Base-by-base conservation (phyloP, 2,329 filamentous ascomycete genomes). In the Paecilomyces variotii region DNA sequence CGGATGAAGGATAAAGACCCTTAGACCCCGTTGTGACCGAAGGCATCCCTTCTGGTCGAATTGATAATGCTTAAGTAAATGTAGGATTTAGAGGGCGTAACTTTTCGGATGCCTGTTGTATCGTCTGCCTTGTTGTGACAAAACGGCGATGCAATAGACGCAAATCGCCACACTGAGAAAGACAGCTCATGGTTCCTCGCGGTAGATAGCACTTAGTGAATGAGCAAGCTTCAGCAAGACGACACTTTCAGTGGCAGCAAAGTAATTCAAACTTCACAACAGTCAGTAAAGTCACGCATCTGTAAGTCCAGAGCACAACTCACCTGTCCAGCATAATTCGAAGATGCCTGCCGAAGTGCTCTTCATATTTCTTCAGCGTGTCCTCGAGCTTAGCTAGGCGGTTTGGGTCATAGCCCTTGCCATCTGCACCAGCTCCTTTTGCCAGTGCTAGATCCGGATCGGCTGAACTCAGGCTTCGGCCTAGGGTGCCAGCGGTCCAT, bases 201-300 rank as follows among this genome's bases (percentile, higher is more conserved):
- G 75, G 61, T 70, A 71, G 57, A 77, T 74, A 2, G 74, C 71
- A 60, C 73, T 76, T 53, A 77, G 59, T 0, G 74, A 72, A 60
- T 77, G 75, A 10, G 75, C 75, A 14, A 99, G 79, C 64, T 92
- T 93, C 62, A 97, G 78, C 63, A 99, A 81, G 19, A 96, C 94
- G 2, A 97, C 93, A 45, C 94, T 97, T 78, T 99, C 94, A 0
- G 94, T 97, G 0, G 94, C 94, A 2, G 94, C 94, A 67, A 97
- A 95, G 74, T 97, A 96, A 67, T 99, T 97, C 62, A 99, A 61
- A 61, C 75, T 77, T 55, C 24, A 50, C 19, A 35, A 51, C n/a
- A 56, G 34, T 61, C 19, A 60, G 56, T 28, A 34, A 14, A 50
- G 30, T 9, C 9, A 32, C 30, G 7, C 39, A 11, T 34, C 39